Evolutionary conservation across 2,329 filamentous ascomycete genomes (phyloP), one percentile per base, ranked within the genome.

Genomic region (Neonectria coccinea): DNA sequence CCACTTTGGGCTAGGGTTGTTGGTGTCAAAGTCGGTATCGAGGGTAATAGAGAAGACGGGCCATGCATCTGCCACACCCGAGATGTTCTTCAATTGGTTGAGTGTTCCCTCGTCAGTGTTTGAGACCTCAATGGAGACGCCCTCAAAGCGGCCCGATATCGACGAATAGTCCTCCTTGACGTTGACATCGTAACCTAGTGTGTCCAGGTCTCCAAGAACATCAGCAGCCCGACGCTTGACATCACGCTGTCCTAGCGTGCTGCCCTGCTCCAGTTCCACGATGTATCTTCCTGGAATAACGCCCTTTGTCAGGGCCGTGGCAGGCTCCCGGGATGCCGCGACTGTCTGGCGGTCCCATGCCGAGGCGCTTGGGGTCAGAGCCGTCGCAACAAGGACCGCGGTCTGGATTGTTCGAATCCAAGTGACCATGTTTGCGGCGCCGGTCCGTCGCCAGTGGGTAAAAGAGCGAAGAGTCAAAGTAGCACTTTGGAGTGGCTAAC

Each of bases 1-100:
- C 69, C 69, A 71, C 2, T 66, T 53, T 1, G 57, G 58, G 5
- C 48, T 56, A 25, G 52, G 29, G 18, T 57, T 41, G n/a, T 33
- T 52, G 7, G 44, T 62, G 5, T 65, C 59, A 25, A 65, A 59
- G 4, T 57, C 27, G 20, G 54, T 59, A 45, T 63, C 59, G 1
- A 65, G 59, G 5, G 63, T 58, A 8, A 65, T 41, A 5, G 59
- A 25, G 42, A 59, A 44, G 50, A 65, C 63, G 3, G 63, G 63
- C 59, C 59, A 65, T 5, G 50, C 63, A 31, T 65, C 50, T 1
- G 45, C 59, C 1, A 65, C 54, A 12, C 63, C 63, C 2, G 59
- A 50, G 5, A 63, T 31, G 36, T 62, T 45, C 33, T 59, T 65
- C 22, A 65, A 25, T 10, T 65, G 20, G 5, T 45, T 27, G 8